Percentiles rank a stretch among this genome's conserved stretches.
Conservation (phyloP, 306 rosid genomes). For the Prunus kanzakura region DNA sequence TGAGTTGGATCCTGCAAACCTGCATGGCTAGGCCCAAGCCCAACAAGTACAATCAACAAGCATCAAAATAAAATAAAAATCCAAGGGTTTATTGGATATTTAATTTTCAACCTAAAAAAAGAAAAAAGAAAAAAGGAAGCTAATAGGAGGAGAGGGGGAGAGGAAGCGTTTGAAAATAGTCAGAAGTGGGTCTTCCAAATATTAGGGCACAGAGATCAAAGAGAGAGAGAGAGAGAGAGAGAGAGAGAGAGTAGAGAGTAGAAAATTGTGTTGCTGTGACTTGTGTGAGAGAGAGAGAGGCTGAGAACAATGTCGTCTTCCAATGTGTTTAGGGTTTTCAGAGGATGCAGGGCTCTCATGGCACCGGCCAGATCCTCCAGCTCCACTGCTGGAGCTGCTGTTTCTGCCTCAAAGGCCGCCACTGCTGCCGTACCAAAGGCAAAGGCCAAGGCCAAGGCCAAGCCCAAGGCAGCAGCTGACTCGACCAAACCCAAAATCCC, state of each 20-base stretch:
- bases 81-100: background rate
- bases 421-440: background rate
- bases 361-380: conserved; percentile 29
- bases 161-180: background rate
- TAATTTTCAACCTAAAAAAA: background rate
- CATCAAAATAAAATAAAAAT: too few species aligned
- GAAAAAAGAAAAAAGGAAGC: too few species aligned
- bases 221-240: too few species aligned
- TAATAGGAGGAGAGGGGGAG: background rate
- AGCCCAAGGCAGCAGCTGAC: conserved; percentile 8
- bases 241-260: background rate
- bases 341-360: conserved; percentile 31
- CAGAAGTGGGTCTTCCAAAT: background rate
- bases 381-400: conserved; percentile 10
- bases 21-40: too few species aligned
- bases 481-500: background rate
- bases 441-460: conserved; percentile 10
- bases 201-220: background rate
- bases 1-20: too few species aligned
- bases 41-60: too few species aligned
- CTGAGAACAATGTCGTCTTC: conserved; percentile 12
- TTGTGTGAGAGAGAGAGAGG: background rate
- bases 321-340: conserved; percentile 23
- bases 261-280: background rate
- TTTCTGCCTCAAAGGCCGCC: conserved; percentile 4